Percentiles rank a stretch among this genome's conserved stretches.
These are phyloP conservation scores for Stentor roeselii DNA, from an alignment of 73 alveolate species.

Conservation along the genomic window DNA sequence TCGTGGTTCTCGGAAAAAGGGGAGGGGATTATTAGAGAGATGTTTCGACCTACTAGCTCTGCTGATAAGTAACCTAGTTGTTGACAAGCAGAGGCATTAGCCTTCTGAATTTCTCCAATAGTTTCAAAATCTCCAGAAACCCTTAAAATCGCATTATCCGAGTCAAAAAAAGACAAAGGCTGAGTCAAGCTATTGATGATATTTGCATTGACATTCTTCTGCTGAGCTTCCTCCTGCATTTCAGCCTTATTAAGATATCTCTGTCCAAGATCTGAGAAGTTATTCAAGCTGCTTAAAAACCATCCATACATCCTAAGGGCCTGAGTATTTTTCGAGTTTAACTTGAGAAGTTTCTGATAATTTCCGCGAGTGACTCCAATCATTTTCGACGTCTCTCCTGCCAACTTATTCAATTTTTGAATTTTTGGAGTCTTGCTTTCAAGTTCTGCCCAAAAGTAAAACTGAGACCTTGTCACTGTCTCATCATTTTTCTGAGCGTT, in stretches of 20 bases:
- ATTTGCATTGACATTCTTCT: constrained; percentile 22
- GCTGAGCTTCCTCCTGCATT: constrained; percentile 28
- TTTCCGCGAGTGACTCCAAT: constrained; percentile 3
- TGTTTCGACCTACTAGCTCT: constrained; percentile 10
- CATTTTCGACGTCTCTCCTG: constrained; percentile 24
- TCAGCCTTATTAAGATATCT: constrained; percentile 20
- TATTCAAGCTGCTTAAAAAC: constrained; percentile 16
- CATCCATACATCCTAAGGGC: constrained; percentile 28
- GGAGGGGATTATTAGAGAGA: constrained; percentile 11
- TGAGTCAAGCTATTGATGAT: constrained; percentile 17
- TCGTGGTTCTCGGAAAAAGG: constrained; percentile 11
- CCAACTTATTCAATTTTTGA: constrained; percentile 11
- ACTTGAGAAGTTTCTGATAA: constrained; percentile 16
- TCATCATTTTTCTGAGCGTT: constrained; percentile 1
- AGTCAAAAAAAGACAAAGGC: constrained; percentile 16
- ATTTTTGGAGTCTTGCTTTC: constrained; percentile 19
- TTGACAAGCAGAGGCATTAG: constrained; percentile 28
- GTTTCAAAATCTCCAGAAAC: constrained; percentile 24
- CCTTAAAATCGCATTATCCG: constrained; percentile 20
- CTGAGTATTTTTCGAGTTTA: constrained; percentile 17
- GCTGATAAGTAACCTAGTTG: constrained; percentile 20
- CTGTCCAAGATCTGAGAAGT: constrained; percentile 9
- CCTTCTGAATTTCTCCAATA: constrained; percentile 20
- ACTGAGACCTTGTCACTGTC: constrained; percentile 21
- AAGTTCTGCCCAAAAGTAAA: constrained; percentile 25